Conservation (phyloP, 352 stramenopile species). For the Peronospora farinosa region DNA sequence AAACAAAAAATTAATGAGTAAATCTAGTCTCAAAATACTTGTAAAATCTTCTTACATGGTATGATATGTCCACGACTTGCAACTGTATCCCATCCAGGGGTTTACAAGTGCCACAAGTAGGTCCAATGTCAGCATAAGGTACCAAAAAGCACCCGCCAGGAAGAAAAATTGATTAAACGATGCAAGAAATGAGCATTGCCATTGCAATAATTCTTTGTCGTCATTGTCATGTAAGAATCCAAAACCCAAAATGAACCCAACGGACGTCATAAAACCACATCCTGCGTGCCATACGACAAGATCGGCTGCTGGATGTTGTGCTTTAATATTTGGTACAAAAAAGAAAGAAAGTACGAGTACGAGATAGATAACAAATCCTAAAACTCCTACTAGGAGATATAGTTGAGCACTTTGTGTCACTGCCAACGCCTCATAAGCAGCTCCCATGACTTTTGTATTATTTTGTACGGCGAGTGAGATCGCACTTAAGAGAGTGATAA, state of each 20-base stretch:
- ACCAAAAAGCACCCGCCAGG: conserved; percentile 60
- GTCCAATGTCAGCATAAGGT: conserved; percentile 80
- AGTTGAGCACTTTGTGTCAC: conserved; percentile 44
- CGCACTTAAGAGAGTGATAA: conserved; percentile 10
- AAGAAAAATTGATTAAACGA: conserved; percentile 81
- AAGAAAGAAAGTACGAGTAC: conserved; percentile 67
- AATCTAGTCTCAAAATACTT: background rate
- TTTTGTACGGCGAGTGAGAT: conserved; percentile 1
- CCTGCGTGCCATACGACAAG: conserved; percentile 77
- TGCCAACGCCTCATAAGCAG: conserved; percentile 54
- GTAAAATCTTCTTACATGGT: conserved; percentile 39
- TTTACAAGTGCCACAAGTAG: conserved; percentile 83
- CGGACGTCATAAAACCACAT: conserved; percentile 51
- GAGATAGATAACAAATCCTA: conserved; percentile 54
- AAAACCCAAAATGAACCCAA: conserved; percentile 58
- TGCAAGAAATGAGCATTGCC: conserved; percentile 49
- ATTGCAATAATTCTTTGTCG: conserved; percentile 8
- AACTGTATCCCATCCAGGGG: conserved; percentile 83
- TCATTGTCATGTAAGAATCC: conserved; percentile 12
- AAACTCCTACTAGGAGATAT: conserved; percentile 51
- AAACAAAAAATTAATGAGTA: no score
- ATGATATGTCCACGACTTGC: conserved; percentile 81
- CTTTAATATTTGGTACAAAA: conserved; percentile 65
- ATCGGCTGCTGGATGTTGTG: conserved; percentile 67
- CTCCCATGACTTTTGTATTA: conserved; percentile 12